A percentile compares a stretch with the other conserved stretches of the same genome.
Conservation (phyloP, 306 rosid genomes). For the Rubus idaeus region DNA sequence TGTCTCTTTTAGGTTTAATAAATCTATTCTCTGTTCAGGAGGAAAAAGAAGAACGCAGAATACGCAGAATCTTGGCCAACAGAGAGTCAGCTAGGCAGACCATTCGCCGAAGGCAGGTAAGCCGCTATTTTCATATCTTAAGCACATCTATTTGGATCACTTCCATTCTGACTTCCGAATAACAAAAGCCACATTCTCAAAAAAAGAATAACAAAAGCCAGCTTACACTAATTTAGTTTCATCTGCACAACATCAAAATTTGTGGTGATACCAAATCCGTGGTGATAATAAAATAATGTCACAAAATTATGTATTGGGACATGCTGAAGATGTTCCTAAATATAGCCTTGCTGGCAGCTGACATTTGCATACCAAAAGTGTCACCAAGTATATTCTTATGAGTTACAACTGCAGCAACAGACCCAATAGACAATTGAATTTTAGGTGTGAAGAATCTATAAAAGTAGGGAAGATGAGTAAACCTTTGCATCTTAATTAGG, state of each 20-base stretch:
- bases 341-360: background rate
- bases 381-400: background rate
- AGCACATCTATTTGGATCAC: background rate
- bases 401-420: background rate
- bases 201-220: background rate
- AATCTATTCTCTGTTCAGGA: constrained; percentile 41
- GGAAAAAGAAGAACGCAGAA: constrained; percentile 85
- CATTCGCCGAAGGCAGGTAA: constrained; percentile 95
- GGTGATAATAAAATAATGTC: background rate
- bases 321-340: background rate
- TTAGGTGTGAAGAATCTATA: background rate
- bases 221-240: background rate
- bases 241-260: background rate
- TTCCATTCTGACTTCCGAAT: background rate
- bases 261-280: too few relatives aligned
- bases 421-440: background rate
- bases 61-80: constrained; percentile 87
- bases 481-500: background rate
- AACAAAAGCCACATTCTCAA: background rate
- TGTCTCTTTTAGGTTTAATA: constrained; percentile 1
- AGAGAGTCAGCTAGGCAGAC: constrained; percentile 98
- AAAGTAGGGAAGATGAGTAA: background rate
- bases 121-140: background rate
- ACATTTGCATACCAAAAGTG: background rate
- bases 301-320: background rate